These are phyloP conservation scores for Friedmanniomyces simplex DNA, from an alignment of 495 filamentous ascomycete genomes.

Conservation along the genomic window DNA sequence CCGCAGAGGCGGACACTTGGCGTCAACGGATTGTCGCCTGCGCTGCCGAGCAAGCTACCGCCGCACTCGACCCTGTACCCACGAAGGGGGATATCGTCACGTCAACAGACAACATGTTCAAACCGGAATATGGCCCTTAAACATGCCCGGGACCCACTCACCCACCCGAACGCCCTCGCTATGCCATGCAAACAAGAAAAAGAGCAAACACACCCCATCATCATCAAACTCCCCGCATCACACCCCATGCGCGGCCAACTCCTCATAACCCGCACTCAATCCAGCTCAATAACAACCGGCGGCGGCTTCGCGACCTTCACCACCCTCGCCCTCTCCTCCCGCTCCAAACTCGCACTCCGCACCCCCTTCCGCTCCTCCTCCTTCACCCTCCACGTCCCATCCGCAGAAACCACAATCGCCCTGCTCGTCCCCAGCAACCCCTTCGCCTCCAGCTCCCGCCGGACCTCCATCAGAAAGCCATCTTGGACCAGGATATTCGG, in stretches of 20 bases:
- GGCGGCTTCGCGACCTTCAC: background rate
- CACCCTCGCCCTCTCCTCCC: conserved; percentile 5
- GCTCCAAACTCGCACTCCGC: conserved; percentile 9
- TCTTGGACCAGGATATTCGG: conserved; percentile 60
- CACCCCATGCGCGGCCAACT: too few species aligned
- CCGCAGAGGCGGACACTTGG: conserved; percentile 74
- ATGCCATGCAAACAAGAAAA: background rate
- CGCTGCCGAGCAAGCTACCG: conserved; percentile 30
- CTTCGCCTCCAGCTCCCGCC: conserved; percentile 22
- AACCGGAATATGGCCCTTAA: background rate
- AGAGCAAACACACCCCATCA: background rate
- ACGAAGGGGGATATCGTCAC: conserved; percentile 14
- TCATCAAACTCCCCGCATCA: background rate
- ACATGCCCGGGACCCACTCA: background rate
- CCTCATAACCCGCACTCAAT: conserved; percentile 2
- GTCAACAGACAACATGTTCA: background rate
- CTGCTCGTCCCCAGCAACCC: conserved; percentile 22
- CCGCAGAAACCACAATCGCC: conserved; percentile 30
- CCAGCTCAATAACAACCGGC: conserved; percentile 17
- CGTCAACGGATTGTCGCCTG: conserved; percentile 41
- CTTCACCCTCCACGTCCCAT: conserved; percentile 33
- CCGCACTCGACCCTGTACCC: conserved; percentile 35
- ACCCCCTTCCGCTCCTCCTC: conserved; percentile 16
- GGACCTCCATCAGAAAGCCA: conserved; percentile 54
- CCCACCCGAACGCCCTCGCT: background rate